A percentile compares a stretch with the other conserved stretches of the same genome.
Evolutionary conservation across 768 basidiomycete genomes (phyloP).

Genomic region (Austroboletus festivus): DNA sequence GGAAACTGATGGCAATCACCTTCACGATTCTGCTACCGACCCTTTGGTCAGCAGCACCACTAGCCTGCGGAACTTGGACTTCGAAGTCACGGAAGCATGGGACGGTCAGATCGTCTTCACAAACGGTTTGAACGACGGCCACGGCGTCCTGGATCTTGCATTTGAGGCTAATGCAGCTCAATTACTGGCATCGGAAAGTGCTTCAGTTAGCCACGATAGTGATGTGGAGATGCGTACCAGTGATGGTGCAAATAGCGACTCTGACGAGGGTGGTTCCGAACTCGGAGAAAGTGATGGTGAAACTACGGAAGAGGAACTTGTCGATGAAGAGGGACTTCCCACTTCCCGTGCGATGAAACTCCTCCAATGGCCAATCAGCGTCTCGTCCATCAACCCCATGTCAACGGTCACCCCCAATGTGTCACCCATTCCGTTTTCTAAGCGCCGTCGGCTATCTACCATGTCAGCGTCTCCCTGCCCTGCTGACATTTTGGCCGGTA

Average conservation of each 20-base stretch:
- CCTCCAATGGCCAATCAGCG: slow-evolving; percentile 60
- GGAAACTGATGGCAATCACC: slow-evolving; percentile 47
- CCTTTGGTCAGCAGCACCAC: slow-evolving; percentile 25
- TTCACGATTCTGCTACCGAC: slow-evolving; percentile 32
- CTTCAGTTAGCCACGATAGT: slow-evolving; percentile 48
- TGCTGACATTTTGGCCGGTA: slow-evolving; percentile 66
- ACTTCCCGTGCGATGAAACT: slow-evolving; percentile 74
- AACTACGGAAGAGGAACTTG: slow-evolving; percentile 81
- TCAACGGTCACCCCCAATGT: slow-evolving; percentile 66
- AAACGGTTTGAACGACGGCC: slow-evolving; percentile 52
- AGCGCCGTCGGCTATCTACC: slow-evolving; percentile 28
- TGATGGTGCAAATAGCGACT: slow-evolving; percentile 25
- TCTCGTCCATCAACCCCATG: slow-evolving; percentile 68
- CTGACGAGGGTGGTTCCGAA: slow-evolving; percentile 45
- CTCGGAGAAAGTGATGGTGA: slow-evolving; percentile 62
- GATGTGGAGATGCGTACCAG: slow-evolving; percentile 50
- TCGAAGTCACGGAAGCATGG: slow-evolving; percentile 71
- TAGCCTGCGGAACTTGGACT: slow-evolving; percentile 37
- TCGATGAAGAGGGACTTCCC: slow-evolving; percentile 69
- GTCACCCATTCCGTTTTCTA: slow-evolving; percentile 40
- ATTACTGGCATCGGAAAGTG: slow-evolving; percentile 46
- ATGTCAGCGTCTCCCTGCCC: slow-evolving; percentile 50
- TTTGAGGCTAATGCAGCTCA: slow-evolving; percentile 63
- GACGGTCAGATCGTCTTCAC: slow-evolving; percentile 75
- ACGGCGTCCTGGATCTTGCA: slow-evolving; percentile 59